Percentiles rank a stretch among this genome's conserved stretches.
Conservation (phyloP, 495 filamentous ascomycete genomes). For the Geoglossum glabrum region DNA sequence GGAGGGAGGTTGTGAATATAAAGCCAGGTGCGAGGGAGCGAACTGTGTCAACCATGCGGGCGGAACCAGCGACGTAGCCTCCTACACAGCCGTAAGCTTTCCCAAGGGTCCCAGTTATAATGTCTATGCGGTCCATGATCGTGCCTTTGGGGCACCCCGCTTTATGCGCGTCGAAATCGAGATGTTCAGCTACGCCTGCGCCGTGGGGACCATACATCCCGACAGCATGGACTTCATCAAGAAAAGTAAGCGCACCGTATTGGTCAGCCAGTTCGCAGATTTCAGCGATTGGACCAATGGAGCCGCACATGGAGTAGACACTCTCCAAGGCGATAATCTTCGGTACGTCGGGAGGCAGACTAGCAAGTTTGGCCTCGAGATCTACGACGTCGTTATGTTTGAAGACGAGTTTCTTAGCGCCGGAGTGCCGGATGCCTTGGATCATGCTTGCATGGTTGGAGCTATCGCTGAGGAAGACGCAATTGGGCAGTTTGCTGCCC, state of each 20-base stretch:
- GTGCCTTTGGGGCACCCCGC: conserved; percentile 55
- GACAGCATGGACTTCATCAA: conserved; percentile 96
- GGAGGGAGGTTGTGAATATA: conserved; percentile 95
- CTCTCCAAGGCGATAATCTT: conserved; percentile 99
- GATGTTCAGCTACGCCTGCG: conserved; percentile 89
- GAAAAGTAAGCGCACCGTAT: conserved; percentile 91
- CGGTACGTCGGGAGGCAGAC: conserved; percentile 60
- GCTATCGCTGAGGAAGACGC: conserved; percentile 87
- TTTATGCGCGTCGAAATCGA: conserved; percentile 70
- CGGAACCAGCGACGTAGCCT: conserved; percentile 85
- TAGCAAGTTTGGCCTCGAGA: conserved; percentile 75
- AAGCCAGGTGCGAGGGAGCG: conserved; percentile 91
- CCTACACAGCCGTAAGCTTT: conserved; percentile 97
- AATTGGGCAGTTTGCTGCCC: conserved; percentile 86
- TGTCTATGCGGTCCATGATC: conserved; percentile 87
- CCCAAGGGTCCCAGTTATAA: conserved; percentile 90
- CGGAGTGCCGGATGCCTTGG: conserved; percentile 93
- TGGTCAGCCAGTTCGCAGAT: conserved; percentile 94
- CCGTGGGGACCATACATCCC: conserved; percentile 98
- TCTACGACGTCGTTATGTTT: conserved; percentile 90
- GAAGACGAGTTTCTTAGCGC: conserved; percentile 92
- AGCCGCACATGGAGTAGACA: conserved; percentile 98
- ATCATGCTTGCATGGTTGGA: conserved; percentile 99
- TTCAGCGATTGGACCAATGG: conserved; percentile 81
- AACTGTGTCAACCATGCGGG: conserved; percentile 81